Percentiles rank a stretch among this genome's conserved stretches.
phyloP scores from a whole-genome alignment of 75 land plant genomes.

The Picea glauca region DNA sequence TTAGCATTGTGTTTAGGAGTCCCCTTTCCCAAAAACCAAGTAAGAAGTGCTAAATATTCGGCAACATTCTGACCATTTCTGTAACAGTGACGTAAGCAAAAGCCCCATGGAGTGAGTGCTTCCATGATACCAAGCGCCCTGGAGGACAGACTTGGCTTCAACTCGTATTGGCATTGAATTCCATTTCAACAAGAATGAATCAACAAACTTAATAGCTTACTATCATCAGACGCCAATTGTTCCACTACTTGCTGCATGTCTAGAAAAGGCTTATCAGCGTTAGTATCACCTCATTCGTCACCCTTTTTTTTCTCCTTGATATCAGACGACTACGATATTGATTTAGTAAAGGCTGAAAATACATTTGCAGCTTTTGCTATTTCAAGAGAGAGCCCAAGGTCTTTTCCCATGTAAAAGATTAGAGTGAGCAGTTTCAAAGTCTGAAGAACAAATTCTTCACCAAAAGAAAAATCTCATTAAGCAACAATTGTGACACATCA shows the following conservation, averaged over 20 bases:
- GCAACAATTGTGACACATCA: constrained; percentile 67
- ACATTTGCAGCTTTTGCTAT: too few relatives aligned
- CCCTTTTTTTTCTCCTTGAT: too few relatives aligned
- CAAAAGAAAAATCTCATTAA: constrained; percentile 68
- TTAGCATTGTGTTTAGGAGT: constrained; percentile 38
- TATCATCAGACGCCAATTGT: constrained; percentile 64
- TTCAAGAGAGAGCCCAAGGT: too few relatives aligned
- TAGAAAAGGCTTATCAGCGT: constrained; percentile 53
- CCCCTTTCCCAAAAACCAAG: constrained; percentile 61
- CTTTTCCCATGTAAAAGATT: too few relatives aligned
- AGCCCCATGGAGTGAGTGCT: constrained; percentile 58
- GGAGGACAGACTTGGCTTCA: constrained; percentile 86
- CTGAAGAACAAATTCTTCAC: constrained; percentile 1
- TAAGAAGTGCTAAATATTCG: constrained; percentile 81
- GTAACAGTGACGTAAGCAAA: constrained; percentile 50
- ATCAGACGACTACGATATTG: too few relatives aligned
- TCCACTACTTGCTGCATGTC: constrained; percentile 86
- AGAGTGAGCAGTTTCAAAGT: too few relatives aligned
- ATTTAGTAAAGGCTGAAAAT: too few relatives aligned
- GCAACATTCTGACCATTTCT: constrained; percentile 91
- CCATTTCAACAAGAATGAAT: constrained; percentile 85
- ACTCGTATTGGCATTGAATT: constrained; percentile 74
- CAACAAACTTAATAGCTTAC: constrained; percentile 60
- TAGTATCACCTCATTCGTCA: too few relatives aligned
- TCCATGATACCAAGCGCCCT: constrained; percentile 89